Base-by-base conservation (phyloP, 805 yeast genomes). In the Lipomyces oligophaga region DNA sequence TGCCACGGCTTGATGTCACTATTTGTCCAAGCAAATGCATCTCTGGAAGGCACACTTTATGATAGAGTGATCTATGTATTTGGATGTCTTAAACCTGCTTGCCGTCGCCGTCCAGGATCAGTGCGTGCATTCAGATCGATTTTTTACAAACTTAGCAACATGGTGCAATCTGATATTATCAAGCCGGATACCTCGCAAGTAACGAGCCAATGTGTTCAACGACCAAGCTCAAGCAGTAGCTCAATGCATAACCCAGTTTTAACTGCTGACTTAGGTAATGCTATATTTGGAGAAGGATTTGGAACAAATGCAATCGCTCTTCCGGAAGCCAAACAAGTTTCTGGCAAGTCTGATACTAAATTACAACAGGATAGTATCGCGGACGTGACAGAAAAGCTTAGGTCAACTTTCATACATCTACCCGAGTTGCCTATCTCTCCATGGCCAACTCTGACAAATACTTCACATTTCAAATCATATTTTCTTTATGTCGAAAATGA, bases 21-120 rank as follows among this genome's bases (percentile, higher is more conserved):
- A 37, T 68, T 89, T 25, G 65, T 82, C 1, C 97, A 93, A 63
- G 83, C 90, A 1, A 83, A 75, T 65, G 83, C 95, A 0, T 94
- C 95, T 0, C 65, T 89, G 34, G 85, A 80, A 27, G 75, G 75
- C 28, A 72, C 81, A 8, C 70, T 79, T 34, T 87, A 89, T 61
- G 96, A 86, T 59, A 76, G 98, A 49, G 80, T 79, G 2, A 65
- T 93, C 15, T 93, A 90, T 60, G 73, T 93, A 0, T 85, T 90
- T 62, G 79, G 80, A 1, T 93, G 98, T 66, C 61, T 69, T 15
- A 75, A 77, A 35, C 68, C 77, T 19, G 57, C 66, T 0, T 93
- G 98, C 63, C 74, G 83, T 36, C 73, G 85, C 52, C 76, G 77
- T 56, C 71, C 75, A 3, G 95, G 95, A 4, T 71, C 84, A 1